A percentile compares a stretch with the other conserved stretches of the same genome.
Evolutionary conservation across 1,284 basidiomycete genomes (phyloP).

Genomic region (Cryptococcus floricola): DNA sequence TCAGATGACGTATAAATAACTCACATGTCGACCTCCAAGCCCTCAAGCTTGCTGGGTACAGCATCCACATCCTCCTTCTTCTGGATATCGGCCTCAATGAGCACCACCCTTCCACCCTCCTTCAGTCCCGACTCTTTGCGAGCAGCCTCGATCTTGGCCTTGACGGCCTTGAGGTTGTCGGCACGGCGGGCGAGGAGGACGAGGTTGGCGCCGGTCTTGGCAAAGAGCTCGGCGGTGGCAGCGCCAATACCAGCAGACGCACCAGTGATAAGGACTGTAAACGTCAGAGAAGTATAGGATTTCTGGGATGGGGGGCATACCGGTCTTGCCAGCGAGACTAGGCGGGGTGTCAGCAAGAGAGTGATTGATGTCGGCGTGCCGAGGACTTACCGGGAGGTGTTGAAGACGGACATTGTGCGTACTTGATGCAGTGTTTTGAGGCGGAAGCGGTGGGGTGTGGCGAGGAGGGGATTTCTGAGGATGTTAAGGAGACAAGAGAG

Average conservation of each 20-base stretch:
- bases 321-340: slow-evolving; percentile 32
- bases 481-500: background rate
- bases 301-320: slow-evolving; percentile 10
- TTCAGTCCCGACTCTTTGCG: slow-evolving; percentile 20
- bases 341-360: background rate
- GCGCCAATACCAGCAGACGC: slow-evolving; percentile 46
- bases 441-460: background rate
- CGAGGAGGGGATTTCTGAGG: background rate
- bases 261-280: slow-evolving; percentile 41
- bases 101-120: slow-evolving; percentile 30
- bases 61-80: slow-evolving; percentile 31
- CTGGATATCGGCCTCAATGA: slow-evolving; percentile 39
- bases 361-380: too few species aligned
- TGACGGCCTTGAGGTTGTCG: slow-evolving; percentile 35
- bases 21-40: slow-evolving; percentile 42
- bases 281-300: background rate
- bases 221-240: slow-evolving; percentile 40
- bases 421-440: slow-evolving; percentile 3
- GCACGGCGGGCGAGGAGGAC: slow-evolving; percentile 40
- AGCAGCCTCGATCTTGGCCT: slow-evolving; percentile 25
- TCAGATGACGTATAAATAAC: slow-evolving; percentile 2
- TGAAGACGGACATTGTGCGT: slow-evolving; percentile 27
- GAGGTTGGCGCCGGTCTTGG: slow-evolving; percentile 38
- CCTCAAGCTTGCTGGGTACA: slow-evolving; percentile 28
- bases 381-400: slow-evolving; percentile 21